Evolutionary conservation across 768 basidiomycete species (phyloP).

Genomic region (Amanita rimosa): DNA sequence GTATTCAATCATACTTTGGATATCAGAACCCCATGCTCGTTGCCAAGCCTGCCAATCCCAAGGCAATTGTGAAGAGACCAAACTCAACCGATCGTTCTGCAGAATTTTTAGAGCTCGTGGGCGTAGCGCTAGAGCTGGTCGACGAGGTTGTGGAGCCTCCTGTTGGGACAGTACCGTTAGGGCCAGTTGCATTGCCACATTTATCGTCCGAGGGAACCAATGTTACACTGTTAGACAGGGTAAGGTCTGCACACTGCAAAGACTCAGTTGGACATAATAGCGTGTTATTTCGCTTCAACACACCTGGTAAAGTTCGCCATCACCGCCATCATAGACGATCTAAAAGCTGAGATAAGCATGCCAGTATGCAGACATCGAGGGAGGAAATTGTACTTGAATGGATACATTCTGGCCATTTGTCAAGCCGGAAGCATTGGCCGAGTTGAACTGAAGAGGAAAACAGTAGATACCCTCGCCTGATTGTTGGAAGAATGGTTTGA

Average conservation of each 20-base stretch:
- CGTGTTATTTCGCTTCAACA: conserved; percentile 4
- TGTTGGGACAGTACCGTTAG: conserved; percentile 6
- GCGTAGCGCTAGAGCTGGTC: not conserved
- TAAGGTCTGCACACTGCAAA: conserved; percentile 68
- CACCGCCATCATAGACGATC: conserved; percentile 58
- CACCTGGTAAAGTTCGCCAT: conserved; percentile 63
- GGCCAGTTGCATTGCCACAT: conserved; percentile 23
- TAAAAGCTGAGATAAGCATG: conserved; percentile 8
- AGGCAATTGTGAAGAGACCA: not conserved
- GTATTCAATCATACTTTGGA: too few relatives aligned
- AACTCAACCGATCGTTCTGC: conserved; percentile 1
- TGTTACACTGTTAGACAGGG: conserved; percentile 42
- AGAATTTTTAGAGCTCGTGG: not conserved
- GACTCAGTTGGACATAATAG: conserved; percentile 2
- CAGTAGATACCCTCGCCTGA: conserved; percentile 55
- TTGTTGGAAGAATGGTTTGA: conserved; percentile 37
- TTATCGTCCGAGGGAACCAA: conserved; percentile 29
- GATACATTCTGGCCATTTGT: conserved; percentile 64
- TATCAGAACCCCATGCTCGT: not conserved
- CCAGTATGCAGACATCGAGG: too few relatives aligned
- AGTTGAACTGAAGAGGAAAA: conserved; percentile 50
- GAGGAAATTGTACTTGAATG: conserved; percentile 30
- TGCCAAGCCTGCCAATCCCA: conserved; percentile 4
- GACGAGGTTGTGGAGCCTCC: conserved; percentile 8
- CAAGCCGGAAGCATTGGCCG: conserved; percentile 37